Evolutionary conservation across 495 filamentous ascomycete genomes (phyloP).

Genomic region (Neurospora sp.): DNA sequence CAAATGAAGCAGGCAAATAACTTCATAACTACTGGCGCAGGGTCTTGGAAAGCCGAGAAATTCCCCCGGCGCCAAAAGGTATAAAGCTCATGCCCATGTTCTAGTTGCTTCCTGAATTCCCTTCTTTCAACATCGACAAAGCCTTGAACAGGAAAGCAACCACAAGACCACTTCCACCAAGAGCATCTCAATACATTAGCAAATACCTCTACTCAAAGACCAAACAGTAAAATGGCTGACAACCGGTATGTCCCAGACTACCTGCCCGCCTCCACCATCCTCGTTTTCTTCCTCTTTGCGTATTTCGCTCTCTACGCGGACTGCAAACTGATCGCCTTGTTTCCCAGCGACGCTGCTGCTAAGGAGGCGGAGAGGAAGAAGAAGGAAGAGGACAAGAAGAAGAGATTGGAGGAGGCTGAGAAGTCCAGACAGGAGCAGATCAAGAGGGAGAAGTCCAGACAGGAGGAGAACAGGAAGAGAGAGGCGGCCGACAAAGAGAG

Average conservation of each 20-base stretch:
- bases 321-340: background rate
- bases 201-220: background rate
- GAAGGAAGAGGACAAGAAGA: background rate
- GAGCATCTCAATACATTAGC: background rate
- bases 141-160: background rate
- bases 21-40: too few relatives aligned
- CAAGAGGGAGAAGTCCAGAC: too few relatives aligned
- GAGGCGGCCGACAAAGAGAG: background rate
- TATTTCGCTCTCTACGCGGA: background rate
- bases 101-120: background rate
- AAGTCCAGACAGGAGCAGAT: background rate
- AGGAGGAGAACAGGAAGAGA: background rate
- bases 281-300: background rate
- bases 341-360: background rate
- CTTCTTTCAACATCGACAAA: background rate
- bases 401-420: background rate
- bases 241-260: background rate
- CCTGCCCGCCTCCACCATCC: rapidly evolving
- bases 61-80: too few relatives aligned
- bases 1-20: background rate
- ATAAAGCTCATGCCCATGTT: background rate
- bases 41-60: too few relatives aligned
- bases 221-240: background rate
- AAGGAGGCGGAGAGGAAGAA: background rate
- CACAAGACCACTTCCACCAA: background rate